Evolutionary conservation across 352 stramenopile genomes (phyloP).

Genomic region (Globisporangium spinosum): DNA sequence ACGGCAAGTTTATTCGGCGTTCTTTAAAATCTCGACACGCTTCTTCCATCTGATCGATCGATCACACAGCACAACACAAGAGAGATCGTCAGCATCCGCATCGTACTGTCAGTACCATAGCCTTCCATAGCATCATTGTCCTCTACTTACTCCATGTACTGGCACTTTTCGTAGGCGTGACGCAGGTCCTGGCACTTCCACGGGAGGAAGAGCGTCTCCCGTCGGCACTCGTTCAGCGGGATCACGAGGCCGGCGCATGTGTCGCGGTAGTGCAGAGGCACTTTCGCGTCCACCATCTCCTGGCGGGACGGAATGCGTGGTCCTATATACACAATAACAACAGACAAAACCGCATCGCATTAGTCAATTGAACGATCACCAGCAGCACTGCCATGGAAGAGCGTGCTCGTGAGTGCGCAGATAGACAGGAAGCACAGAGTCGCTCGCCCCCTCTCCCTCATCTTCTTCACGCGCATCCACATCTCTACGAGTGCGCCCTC

Average conservation of each 20-base stretch:
- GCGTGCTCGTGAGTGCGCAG: not conserved
- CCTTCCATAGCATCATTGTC: not conserved
- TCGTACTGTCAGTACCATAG: not conserved
- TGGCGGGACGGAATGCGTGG: slow-evolving; percentile 77
- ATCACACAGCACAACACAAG: slow-evolving; percentile 1
- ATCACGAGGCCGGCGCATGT: slow-evolving; percentile 94
- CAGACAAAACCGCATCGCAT: not conserved
- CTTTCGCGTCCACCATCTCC: slow-evolving; percentile 92
- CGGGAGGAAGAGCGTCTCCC: slow-evolving; percentile 91
- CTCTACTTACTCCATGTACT: slow-evolving; percentile 88
- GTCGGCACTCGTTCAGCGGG: slow-evolving; percentile 94
- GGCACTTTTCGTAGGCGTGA: slow-evolving; percentile 98
- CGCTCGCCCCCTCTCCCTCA: not conserved
- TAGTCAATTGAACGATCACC: not conserved
- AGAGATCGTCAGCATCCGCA: not conserved
- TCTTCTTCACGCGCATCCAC: not conserved
- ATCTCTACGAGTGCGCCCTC: not conserved
- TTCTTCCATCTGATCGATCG: slow-evolving; percentile 64
- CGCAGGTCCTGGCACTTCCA: slow-evolving; percentile 96
- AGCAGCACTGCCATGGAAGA: not conserved
- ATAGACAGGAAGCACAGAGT: too few species aligned
- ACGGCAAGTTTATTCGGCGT: slow-evolving; percentile 40
- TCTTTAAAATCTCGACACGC: slow-evolving; percentile 77
- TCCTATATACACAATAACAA: slow-evolving; percentile 29
- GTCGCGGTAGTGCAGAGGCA: slow-evolving; percentile 94